Base-by-base conservation (phyloP, 1,139 yeast genomes). In the Pichia sp. region DNA sequence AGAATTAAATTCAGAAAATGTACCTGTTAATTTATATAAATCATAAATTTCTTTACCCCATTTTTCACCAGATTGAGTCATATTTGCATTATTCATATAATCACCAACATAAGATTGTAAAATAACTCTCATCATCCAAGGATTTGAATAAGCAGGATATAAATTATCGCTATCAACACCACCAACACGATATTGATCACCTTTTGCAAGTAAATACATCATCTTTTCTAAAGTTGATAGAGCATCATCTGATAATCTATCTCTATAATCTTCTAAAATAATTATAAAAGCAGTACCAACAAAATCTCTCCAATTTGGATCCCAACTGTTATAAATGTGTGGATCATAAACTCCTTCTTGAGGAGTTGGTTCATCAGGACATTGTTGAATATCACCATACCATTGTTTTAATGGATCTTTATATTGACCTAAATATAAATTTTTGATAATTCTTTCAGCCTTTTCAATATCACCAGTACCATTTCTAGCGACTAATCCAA, bases 321-420 rank as follows among this genome's bases (percentile, higher is more conserved):
- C 42, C 30, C 37, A 40, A 32, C 39, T 27, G n/a, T 34, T 33
- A 26, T 39, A 39, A 32, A 35, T 29, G 11, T 33, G 16, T 4
- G 42, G 37, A n/a, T 33, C 37, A 23, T 39, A 39, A 28, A 39
- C 31, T 28, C 42, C 42, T 33, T 33, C 37, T 34, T 39, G 39
- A 4, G 42, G 42, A 22, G 42, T 40, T 40, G 42, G 42, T 34
- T 40, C 39, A 36, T 40, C 39, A 12, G 42, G 42, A 27, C 34
- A 34, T 40, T 40, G 42, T 27, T 40, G 42, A 25, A 40, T 40
- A 29, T 35, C 36, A 30, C 39, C 42, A 30, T 40, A 40, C 42
- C 42, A 40, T 6, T 35, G 22, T 22, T 28, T 34, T 26, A 35
- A n/a, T 20, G 42, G 42, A 29, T 40, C 42, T 35, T 40, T 40